These are phyloP conservation scores for Aspergillus sp. DNA, from an alignment of 2,329 filamentous ascomycete species.

Conservation along the genomic window DNA sequence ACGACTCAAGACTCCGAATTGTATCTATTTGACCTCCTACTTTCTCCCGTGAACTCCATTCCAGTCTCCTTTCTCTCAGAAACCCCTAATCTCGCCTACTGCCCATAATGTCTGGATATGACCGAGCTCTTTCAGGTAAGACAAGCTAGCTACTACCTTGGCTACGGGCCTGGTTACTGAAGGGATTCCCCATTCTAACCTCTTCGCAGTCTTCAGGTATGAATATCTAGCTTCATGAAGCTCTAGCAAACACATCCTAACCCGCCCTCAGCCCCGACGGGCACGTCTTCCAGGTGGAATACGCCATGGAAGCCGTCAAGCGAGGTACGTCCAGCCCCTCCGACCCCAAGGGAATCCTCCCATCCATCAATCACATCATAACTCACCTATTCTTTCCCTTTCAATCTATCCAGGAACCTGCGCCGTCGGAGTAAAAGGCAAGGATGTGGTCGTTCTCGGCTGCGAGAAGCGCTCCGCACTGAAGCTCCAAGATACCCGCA, in stretches of 20 bases:
- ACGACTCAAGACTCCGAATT: conserved; percentile 20
- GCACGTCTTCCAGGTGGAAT: conserved; percentile 99
- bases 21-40: conserved; percentile 9
- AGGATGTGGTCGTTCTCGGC: conserved; percentile 90
- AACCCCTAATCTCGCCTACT: not conserved
- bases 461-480: conserved; percentile 99
- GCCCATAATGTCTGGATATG: conserved; percentile 79
- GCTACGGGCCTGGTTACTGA: conserved; percentile 23
- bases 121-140: conserved; percentile 97
- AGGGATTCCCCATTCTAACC: conserved; percentile 43
- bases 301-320: conserved; percentile 98
- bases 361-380: conserved; percentile 9
- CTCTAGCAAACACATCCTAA: conserved; percentile 47
- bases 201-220: conserved; percentile 76
- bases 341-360: conserved; percentile 12
- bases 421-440: conserved; percentile 94
- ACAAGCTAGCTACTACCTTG: conserved; percentile 32
- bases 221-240: conserved; percentile 7
- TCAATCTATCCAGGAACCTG: conserved; percentile 72
- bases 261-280: conserved; percentile 78
- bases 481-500: conserved; percentile 98
- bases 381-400: conserved; percentile 23
- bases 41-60: conserved; percentile 7
- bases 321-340: conserved; percentile 63
- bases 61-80: conserved; percentile 7